Percentiles rank a stretch among this genome's conserved stretches.
Evolutionary conservation across 2,329 filamentous ascomycete species (phyloP).

Genomic region (Talaromyces sp.): DNA sequence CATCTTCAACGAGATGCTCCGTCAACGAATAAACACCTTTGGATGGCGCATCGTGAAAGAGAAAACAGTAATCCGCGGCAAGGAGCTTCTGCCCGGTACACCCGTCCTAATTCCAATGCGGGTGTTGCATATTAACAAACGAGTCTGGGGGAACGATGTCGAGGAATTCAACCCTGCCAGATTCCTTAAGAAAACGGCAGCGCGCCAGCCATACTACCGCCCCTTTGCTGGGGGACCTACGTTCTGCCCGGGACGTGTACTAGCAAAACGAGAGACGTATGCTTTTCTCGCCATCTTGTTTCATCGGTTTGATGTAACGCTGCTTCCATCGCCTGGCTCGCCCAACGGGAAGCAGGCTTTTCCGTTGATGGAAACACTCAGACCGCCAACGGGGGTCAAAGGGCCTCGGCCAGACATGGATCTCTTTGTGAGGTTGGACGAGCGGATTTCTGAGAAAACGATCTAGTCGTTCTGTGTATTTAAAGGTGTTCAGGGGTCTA

Average conservation of each 20-base stretch:
- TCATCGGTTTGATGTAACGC: neutral
- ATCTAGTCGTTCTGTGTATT: neutral
- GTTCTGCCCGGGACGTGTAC: neutral
- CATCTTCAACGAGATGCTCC: neutral
- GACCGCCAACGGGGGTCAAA: neutral
- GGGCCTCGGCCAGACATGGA: neutral
- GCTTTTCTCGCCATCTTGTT: constrained; percentile 1
- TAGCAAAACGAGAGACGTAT: constrained; percentile 2
- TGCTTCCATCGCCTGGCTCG: neutral
- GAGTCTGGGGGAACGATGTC: neutral
- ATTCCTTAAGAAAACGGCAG: neutral
- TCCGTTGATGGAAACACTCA: constrained; percentile 1
- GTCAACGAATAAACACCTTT: neutral
- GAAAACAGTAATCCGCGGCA: neutral
- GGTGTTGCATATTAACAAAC: neutral
- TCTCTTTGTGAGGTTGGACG: constrained; percentile 1
- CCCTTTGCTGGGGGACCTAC: constrained; percentile 1
- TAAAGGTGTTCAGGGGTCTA: neutral
- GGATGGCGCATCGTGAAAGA: neutral
- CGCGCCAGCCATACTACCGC: constrained; percentile 1
- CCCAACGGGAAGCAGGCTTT: neutral
- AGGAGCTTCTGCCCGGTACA: constrained; percentile 1
- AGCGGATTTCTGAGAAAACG: neutral
- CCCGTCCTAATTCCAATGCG: constrained; percentile 1
- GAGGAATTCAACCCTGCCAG: neutral